Evolutionary conservation across 257 asterid genomes (phyloP).

Genomic region (Petunia secreta): DNA sequence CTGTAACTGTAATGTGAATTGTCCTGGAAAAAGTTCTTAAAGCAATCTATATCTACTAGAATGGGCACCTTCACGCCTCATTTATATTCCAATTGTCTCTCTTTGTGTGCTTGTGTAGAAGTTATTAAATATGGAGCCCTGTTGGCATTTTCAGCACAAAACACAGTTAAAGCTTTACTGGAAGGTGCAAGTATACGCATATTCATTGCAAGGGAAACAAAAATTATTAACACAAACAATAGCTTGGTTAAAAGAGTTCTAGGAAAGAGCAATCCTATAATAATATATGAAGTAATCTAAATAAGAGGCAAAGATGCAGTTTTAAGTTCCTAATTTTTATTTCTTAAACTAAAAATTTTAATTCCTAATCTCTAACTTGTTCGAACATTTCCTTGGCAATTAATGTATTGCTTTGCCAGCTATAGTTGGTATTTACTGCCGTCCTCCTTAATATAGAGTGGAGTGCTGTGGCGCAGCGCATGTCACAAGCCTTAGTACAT

Average conservation of each 20-base stretch:
- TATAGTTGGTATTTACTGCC: neutral
- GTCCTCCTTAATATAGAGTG: neutral
- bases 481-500: neutral
- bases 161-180: neutral
- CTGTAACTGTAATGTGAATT: neutral
- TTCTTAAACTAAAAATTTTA: neutral
- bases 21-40: neutral
- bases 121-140: neutral
- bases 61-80: neutral
- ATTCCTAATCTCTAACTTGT: neutral
- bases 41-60: neutral
- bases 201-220: neutral
- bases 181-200: neutral
- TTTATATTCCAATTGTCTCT: neutral
- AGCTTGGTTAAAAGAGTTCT: neutral
- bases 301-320: too few relatives aligned
- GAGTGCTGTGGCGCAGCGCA: constrained; percentile 6
- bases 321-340: too few relatives aligned
- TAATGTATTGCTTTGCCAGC: neutral
- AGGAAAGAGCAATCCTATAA: neutral
- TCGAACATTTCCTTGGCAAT: neutral
- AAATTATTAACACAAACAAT: neutral
- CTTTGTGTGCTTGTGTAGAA: neutral
- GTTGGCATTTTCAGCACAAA: constrained; percentile 2
- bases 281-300: too few relatives aligned